Conservation (phyloP, 345 rosid genomes). For the Clausena lansium region DNA sequence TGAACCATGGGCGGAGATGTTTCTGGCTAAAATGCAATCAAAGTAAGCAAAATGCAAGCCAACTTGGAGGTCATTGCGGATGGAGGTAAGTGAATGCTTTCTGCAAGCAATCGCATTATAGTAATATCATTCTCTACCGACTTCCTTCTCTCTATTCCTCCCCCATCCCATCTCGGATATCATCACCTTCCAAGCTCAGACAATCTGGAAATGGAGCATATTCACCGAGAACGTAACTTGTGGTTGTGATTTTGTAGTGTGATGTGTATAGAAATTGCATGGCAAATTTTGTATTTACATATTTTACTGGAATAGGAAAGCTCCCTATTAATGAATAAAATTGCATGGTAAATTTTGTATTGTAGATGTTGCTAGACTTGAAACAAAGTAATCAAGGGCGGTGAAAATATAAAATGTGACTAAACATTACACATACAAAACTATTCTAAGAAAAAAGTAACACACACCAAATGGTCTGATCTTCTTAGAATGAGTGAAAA, state of each 20-base stretch:
- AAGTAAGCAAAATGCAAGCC: conserved; percentile 66
- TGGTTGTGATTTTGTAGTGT: no score
- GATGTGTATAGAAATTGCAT: background rate
- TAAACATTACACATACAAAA: no score
- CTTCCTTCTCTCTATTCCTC: background rate
- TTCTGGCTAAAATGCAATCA: conserved; percentile 46
- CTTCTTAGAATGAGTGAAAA: no score
- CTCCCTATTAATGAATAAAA: no score
- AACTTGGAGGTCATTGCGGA: conserved; percentile 55
- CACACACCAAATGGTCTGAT: no score
- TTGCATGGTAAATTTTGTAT: background rate
- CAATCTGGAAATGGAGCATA: background rate
- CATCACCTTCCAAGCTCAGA: background rate
- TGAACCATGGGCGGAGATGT: conserved; percentile 73
- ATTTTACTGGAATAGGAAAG: no score
- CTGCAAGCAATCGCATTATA: conserved; percentile 85
- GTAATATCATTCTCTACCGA: background rate
- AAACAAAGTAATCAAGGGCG: no score
- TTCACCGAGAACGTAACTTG: background rate
- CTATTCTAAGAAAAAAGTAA: no score
- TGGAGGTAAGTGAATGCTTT: conserved; percentile 81
- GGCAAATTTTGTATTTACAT: background rate
- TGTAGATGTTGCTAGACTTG: background rate
- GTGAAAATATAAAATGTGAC: no score
- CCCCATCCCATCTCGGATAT: background rate